Evolutionary conservation across 495 filamentous ascomycete genomes (phyloP), one percentile per base, ranked within the genome.

Genomic region (Antarctomyces pellizariae): DNA sequence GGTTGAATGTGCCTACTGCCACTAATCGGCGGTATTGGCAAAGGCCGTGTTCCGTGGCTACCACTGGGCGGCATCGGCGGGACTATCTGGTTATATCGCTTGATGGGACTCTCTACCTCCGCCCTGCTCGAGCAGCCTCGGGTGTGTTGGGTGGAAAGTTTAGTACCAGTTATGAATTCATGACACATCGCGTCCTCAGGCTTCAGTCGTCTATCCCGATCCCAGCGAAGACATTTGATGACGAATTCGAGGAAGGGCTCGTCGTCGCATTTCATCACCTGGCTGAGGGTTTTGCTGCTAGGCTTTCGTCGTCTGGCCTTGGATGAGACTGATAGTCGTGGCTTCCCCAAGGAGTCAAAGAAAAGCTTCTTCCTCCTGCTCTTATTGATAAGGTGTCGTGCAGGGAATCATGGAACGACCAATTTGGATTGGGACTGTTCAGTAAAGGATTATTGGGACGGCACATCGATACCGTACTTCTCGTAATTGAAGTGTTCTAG

Each of bases 381-480:
- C 53, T 91, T 92, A 46, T 97, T 89, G 25, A 97, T 92, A 22
- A 97, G 49, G 47, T 97, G 89, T n/a, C n/a, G n/a, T n/a, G n/a
- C n/a, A n/a, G n/a, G n/a, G n/a, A n/a, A n/a, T n/a, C n/a, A n/a
- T n/a, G n/a, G n/a, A n/a, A n/a, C n/a, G n/a, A n/a, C n/a, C n/a
- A n/a, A n/a, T n/a, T n/a, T n/a, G n/a, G n/a, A n/a, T n/a, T n/a
- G n/a, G n/a, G n/a, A n/a, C n/a, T n/a, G n/a, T n/a, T n/a, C n/a
- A n/a, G n/a, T n/a, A n/a, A n/a, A n/a, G n/a, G n/a, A n/a, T n/a
- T n/a, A n/a, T n/a, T n/a, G n/a, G n/a, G n/a, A n/a, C n/a, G n/a
- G n/a, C n/a, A n/a, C n/a, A 1, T 19, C 25, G 30, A 48, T 44
- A 10, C 41, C 41, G 29, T 50, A 53, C 9, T 35, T 31, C 21